phyloP scores from a whole-genome alignment of 163 green algal species.

The Coccomyxa subellipsoidea region DNA sequence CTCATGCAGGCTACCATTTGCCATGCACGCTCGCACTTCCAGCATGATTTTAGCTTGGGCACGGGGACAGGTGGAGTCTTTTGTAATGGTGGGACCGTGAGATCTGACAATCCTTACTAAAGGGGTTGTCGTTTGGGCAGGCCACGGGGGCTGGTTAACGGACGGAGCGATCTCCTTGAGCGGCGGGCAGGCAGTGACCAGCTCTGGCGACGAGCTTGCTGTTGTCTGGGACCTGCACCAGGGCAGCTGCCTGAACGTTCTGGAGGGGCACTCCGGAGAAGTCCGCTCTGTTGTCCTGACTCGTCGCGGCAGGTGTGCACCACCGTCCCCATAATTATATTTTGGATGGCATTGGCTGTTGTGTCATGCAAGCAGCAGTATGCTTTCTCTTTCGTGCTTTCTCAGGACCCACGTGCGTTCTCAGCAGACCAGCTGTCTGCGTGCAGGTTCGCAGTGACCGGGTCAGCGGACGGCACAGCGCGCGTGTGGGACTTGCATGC shows the following conservation, averaged over 20 bases:
- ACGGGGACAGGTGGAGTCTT: no score
- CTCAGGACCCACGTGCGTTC: no score
- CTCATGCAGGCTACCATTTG: no score
- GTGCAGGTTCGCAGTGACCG: slow-evolving; percentile 44
- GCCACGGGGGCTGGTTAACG: slow-evolving; percentile 28
- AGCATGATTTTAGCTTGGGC: not conserved
- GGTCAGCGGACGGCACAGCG: slow-evolving; percentile 60
- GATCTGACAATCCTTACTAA: no score
- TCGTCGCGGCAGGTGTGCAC: slow-evolving; percentile 34
- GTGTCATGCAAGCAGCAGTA: no score
- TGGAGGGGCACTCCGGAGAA: slow-evolving; percentile 51
- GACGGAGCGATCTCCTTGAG: slow-evolving; percentile 12
- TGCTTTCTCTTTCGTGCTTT: no score
- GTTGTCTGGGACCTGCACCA: slow-evolving; percentile 40
- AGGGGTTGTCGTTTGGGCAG: slow-evolving; percentile 1
- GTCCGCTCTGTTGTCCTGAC: slow-evolving; percentile 39
- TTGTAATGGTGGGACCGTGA: no score
- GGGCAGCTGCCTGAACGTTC: slow-evolving; percentile 38
- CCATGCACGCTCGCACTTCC: not conserved
- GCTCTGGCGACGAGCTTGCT: slow-evolving; percentile 34
- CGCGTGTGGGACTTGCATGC: slow-evolving; percentile 60
- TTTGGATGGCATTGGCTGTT: not conserved
- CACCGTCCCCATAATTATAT: not conserved
- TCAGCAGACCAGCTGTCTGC: not conserved
- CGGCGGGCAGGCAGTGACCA: slow-evolving; percentile 26